Base-by-base conservation (phyloP, 1,139 yeast genomes). In the Blastobotrys aristatus region DNA sequence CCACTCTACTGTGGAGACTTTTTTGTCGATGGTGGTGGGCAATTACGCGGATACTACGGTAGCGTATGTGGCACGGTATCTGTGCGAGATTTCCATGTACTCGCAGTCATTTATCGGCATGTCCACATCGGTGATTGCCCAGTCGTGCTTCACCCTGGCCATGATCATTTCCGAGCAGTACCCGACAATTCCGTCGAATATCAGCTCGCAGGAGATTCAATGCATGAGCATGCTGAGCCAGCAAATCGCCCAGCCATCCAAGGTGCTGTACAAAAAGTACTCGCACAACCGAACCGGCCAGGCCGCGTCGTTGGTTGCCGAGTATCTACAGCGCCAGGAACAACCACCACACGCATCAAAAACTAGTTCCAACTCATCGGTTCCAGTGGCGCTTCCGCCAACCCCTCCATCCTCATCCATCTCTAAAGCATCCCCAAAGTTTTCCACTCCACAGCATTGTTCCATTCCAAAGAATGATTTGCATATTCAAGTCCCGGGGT, bases 1-100 rank as follows among this genome's bases (percentile, higher is more conserved):
- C 41, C 83, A 79, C 53, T 82, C 85, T 24, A 69, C 74, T 13
- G 59, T 64, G 21, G 74, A 71, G 52, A 59, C 68, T 40, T 60
- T 63, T 59, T 59, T 65, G 47, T 62, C 63, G 39, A 53, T 59
- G 27, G 54, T 63, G 49, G 53, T 56, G 27, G 64, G 54, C 32
- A 57, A 55, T 31, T 53, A 53, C 30, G 39, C 47, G 46, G 53
- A 51, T 39, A 58, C 63, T 16, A 53, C 64, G 4, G 56, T 66
- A 11, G 53, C 55, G 27, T 59, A 62, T 46, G 60, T 70, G 44
- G 66, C 84, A 3, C 75, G 88, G 55, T 86, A 82, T 60, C 73
- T 90, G 37, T 82, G 94, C 60, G 97, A 90, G 66, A 67, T 85
- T 46, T 74, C 96, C 0, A 67, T 88, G 21, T 89, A 84, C 63